These are phyloP conservation scores for Paramecium caudatum DNA, from an alignment of 73 alveolate species.

Conservation along the genomic window DNA sequence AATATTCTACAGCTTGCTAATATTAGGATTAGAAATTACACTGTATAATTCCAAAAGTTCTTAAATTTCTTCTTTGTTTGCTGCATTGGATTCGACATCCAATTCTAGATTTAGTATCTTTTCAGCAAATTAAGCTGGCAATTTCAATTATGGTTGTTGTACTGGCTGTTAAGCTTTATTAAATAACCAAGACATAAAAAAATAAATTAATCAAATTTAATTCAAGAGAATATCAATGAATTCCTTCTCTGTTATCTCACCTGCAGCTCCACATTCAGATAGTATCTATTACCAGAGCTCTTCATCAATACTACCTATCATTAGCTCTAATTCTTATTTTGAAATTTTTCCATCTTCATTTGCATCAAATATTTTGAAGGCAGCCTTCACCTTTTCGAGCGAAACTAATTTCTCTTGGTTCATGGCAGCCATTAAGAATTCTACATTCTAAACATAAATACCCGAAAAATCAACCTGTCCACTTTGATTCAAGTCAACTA, in stretches of 20 bases:
- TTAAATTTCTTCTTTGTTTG: background rate
- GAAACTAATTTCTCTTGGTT: slow-evolving; percentile 56
- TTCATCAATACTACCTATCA: slow-evolving; percentile 63
- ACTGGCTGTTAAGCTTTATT: slow-evolving; percentile 49
- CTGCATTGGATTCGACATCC: slow-evolving; percentile 40
- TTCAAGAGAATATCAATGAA: slow-evolving; percentile 68
- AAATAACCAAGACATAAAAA: slow-evolving; percentile 58
- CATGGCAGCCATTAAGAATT: slow-evolving; percentile 68
- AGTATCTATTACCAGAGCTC: slow-evolving; percentile 70
- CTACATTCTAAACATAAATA: background rate
- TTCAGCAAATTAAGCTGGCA: slow-evolving; percentile 22
- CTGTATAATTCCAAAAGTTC: slow-evolving; percentile 55
- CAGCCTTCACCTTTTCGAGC: slow-evolving; percentile 40
- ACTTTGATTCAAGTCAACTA: slow-evolving; percentile 61
- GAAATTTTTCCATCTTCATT: slow-evolving; percentile 70
- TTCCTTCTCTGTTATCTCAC: slow-evolving; percentile 67
- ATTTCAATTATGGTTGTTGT: background rate
- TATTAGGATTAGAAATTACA: slow-evolving; percentile 2
- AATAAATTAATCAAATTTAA: slow-evolving; percentile 42
- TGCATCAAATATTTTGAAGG: slow-evolving; percentile 64
- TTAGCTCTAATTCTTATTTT: slow-evolving; percentile 29
- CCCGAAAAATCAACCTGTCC: slow-evolving; percentile 72
- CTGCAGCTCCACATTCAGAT: slow-evolving; percentile 63
- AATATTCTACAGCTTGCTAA: slow-evolving; percentile 61
- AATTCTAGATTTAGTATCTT: slow-evolving; percentile 11